Evolutionary conservation across 306 rosid species (phyloP), one percentile per base, ranked within the genome.

Genomic region (Mimosa bimucronata): DNA sequence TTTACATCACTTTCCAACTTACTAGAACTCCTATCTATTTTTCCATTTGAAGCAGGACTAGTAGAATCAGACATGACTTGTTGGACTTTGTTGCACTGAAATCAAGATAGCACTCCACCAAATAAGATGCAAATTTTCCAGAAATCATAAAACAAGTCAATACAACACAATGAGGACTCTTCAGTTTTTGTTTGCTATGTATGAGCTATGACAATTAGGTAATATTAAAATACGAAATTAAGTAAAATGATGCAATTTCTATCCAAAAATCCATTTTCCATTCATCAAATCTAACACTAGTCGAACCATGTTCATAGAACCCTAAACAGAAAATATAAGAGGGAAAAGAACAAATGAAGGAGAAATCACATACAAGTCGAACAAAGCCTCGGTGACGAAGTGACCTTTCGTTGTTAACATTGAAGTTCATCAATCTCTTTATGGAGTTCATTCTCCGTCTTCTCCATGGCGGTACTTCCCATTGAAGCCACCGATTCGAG

Each of bases 341-440:
- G 45, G 14, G 7, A 13, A 12, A 14, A 55, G 42, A 40, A 40
- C 31, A 67, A 67, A 34, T n/a, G 19, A 67, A 23, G 23, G 45
- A 77, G 55, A 1, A 31, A 60, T 10, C 1, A 12, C 66, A 66
- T 61, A 93, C 99, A 42, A 88, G 91, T 77, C 93, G 94, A 68
- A 83, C 34, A 83, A 89, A 88, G 38, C 90, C 86, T 28, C 94
- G 92, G 34, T 84, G 97, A 48, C 99, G 99, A 83, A 4, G 10
- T 26, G 40, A 91, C 98, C 98, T 95, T 92, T 84, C 97, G 97
- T 57, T 95, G 98, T 77, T 95, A 98, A 12, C 96, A 94, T 62
- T 90, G 96, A 85, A 95, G 98, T 75, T 92, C 98, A 50, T 91
- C 94, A 90, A 95, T 95, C 96, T 95, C 98, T 80, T 79, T 88